A percentile compares a stretch with the other conserved stretches of the same genome.
Conservation (phyloP, 2,329 filamentous ascomycete genomes). For the Aureobasidium sp. region DNA sequence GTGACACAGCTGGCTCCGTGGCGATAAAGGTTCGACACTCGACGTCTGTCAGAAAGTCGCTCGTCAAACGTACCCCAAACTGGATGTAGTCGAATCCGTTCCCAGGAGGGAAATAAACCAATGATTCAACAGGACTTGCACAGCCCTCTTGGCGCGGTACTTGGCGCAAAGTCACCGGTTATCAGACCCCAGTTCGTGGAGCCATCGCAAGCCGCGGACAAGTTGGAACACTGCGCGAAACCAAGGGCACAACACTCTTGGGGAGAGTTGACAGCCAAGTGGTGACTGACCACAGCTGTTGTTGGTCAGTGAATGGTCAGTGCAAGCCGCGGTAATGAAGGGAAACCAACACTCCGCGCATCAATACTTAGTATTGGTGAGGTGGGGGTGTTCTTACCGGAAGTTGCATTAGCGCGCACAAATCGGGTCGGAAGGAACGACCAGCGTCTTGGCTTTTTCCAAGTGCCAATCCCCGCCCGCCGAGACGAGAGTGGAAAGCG, state of each 20-base stretch:
- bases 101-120: background rate
- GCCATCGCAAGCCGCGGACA: background rate
- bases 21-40: background rate
- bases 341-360: no score
- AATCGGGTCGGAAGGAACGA: background rate
- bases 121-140: no score
- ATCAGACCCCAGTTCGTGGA: background rate
- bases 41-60: background rate
- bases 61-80: background rate
- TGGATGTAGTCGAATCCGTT: background rate
- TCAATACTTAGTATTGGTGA: no score
- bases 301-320: background rate
- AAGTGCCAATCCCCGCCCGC: no score
- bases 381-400: no score
- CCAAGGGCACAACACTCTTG: no score
- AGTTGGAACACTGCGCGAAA: background rate
- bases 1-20: background rate
- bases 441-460: no score
- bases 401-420: background rate
- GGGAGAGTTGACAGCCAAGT: background rate
- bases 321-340: no score
- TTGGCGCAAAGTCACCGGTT: background rate
- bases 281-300: background rate
- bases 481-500: no score
- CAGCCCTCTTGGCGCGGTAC: background rate